Percentiles rank a stretch among this genome's conserved stretches.
Conservation (phyloP, 345 rosid genomes). For the Pugionium cornutum region DNA sequence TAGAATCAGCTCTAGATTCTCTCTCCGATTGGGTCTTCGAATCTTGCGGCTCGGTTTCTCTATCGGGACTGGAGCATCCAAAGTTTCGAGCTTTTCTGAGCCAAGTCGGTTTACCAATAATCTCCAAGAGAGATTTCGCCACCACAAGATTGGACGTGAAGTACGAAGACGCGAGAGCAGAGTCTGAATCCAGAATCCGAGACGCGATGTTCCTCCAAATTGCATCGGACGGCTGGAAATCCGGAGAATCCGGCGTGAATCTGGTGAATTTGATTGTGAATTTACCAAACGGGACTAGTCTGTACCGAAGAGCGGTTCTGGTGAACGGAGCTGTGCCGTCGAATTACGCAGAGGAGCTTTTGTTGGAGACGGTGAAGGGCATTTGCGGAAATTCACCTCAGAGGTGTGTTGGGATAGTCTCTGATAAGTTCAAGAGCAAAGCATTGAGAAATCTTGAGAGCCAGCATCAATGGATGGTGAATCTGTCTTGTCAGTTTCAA, state of each 20-base stretch:
- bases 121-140: slow-evolving; percentile 69
- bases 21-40: slow-evolving; percentile 96
- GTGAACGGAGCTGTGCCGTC: slow-evolving; percentile 70
- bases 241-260: slow-evolving; percentile 46
- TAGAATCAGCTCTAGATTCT: slow-evolving; percentile 73
- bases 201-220: slow-evolving; percentile 98
- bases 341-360: slow-evolving; percentile 80
- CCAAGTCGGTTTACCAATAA: slow-evolving; percentile 85
- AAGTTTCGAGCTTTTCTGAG: slow-evolving; percentile 82
- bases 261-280: slow-evolving; percentile 81
- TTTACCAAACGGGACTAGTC: slow-evolving; percentile 93
- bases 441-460: slow-evolving; percentile 85
- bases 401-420: slow-evolving; percentile 91
- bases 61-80: slow-evolving; percentile 91
- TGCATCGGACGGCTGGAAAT: slow-evolving; percentile 92
- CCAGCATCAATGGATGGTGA: slow-evolving; percentile 96
- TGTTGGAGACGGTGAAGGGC: slow-evolving; percentile 76
- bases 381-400: slow-evolving; percentile 83
- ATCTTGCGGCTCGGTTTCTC: slow-evolving; percentile 91
- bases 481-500: slow-evolving; percentile 85
- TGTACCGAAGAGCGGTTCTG: slow-evolving; percentile 76
- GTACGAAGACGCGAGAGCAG: slow-evolving; percentile 77
- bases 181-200: slow-evolving; percentile 77
- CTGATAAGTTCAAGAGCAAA: slow-evolving; percentile 80
- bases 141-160: slow-evolving; percentile 68